Conservation (phyloP, 768 basidiomycete genomes). For the Lentinula aciculospora region DNA sequence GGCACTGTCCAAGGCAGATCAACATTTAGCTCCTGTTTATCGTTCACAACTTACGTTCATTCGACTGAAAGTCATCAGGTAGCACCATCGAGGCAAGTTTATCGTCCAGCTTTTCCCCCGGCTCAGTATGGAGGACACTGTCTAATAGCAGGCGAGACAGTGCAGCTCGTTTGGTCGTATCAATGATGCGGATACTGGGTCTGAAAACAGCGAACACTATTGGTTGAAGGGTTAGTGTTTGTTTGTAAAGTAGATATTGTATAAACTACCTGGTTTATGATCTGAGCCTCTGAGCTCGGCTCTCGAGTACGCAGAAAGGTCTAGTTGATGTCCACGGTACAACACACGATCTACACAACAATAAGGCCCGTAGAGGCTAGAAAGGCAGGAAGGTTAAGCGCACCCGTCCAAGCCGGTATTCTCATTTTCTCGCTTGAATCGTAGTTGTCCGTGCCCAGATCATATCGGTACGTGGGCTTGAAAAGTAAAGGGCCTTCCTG, state of each 20-base stretch:
- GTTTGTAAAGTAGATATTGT: not conserved
- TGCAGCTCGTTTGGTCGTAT: constrained; percentile 65
- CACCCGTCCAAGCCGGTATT: constrained; percentile 97
- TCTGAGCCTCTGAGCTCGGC: constrained; percentile 90
- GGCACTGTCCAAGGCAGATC: constrained; percentile 48
- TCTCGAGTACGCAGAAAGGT: constrained; percentile 74
- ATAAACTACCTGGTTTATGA: constrained; percentile 76
- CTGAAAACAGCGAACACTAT: constrained; percentile 83
- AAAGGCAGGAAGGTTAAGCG: not conserved
- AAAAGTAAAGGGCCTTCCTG: constrained; percentile 90
- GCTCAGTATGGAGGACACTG: constrained; percentile 52
- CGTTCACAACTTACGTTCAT: constrained; percentile 34
- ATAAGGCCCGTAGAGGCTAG: not conserved
- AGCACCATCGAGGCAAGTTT: constrained; percentile 59
- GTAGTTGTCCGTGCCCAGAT: constrained; percentile 76
- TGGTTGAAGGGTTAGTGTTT: not conserved
- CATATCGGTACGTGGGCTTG: constrained; percentile 92
- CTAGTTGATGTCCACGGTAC: constrained; percentile 68
- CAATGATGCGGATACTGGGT: constrained; percentile 72
- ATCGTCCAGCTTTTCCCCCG: constrained; percentile 67
- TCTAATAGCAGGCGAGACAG: constrained; percentile 67
- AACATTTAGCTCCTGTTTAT: not conserved
- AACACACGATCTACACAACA: constrained; percentile 78
- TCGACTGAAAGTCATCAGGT: constrained; percentile 32
- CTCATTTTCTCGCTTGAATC: constrained; percentile 96